Conservation (phyloP, 2,329 filamentous ascomycete species). For the Exophiala viscosa region DNA sequence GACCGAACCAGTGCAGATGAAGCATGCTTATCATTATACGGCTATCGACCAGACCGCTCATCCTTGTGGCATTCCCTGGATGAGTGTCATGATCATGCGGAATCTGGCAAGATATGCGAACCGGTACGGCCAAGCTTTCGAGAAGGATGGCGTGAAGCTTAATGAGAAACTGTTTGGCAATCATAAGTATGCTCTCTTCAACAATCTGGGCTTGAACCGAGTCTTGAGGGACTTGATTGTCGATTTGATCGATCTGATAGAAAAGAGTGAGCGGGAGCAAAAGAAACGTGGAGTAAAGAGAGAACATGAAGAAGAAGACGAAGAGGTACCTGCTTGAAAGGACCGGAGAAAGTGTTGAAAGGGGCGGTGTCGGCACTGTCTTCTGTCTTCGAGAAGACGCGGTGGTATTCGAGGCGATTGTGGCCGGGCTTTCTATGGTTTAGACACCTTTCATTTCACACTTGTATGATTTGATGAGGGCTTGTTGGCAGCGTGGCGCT, state of each 20-base stretch:
- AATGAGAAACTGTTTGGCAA: conserved; percentile 21
- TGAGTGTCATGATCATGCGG: conserved; percentile 45
- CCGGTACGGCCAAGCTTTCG: conserved; percentile 23
- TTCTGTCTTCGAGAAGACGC: no score
- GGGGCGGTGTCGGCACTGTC: no score
- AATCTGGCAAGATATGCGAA: conserved; percentile 44
- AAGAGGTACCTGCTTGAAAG: neutral
- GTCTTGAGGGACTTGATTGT: conserved; percentile 41
- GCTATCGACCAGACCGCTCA: conserved; percentile 38
- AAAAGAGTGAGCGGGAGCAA: conserved; percentile 31
- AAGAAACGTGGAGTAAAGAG: conserved; percentile 14
- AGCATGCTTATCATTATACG: conserved; percentile 38
- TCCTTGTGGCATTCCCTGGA: conserved; percentile 46
- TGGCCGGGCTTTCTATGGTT: no score
- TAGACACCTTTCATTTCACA: no score
- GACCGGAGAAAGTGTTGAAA: neutral
- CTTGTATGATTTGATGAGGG: no score
- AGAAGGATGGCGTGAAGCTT: conserved; percentile 20
- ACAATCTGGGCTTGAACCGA: conserved; percentile 30
- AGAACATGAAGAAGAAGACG: conserved; percentile 19
- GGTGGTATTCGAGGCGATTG: no score
- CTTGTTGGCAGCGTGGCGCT: no score
- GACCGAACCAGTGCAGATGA: conserved; percentile 17
- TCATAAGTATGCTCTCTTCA: conserved; percentile 22
- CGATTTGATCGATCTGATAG: conserved; percentile 42